Conservation (phyloP, 208 protist species). For the Naegleria lovaniensis region DNA sequence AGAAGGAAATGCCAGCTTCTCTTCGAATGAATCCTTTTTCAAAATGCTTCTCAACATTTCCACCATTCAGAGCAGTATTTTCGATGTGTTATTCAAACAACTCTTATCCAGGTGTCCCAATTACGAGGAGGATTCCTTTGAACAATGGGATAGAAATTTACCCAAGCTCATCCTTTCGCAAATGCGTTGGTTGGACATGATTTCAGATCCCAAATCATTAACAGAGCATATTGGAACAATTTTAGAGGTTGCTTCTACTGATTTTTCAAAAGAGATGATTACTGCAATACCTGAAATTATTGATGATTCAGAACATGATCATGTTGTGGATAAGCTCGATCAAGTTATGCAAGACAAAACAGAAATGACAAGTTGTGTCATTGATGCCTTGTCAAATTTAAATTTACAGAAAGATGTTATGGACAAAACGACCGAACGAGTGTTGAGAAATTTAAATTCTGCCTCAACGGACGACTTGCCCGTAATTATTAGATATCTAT, state of each 20-base stretch:
- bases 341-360: background rate
- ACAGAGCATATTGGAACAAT: background rate
- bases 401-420: slow-evolving; percentile 1
- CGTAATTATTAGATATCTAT: background rate
- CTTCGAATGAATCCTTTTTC: slow-evolving; percentile 19
- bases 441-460: background rate
- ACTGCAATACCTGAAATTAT: slow-evolving; percentile 17
- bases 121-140: background rate
- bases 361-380: background rate
- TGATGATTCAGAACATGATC: slow-evolving; percentile 14
- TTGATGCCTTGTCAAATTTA: slow-evolving; percentile 22
- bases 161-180: slow-evolving; percentile 20
- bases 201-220: background rate
- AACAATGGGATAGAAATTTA: background rate
- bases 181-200: background rate
- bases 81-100: background rate
- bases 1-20: background rate
- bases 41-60: background rate
- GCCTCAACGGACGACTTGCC: background rate
- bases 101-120: background rate
- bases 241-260: background rate
- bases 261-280: slow-evolving; percentile 22
- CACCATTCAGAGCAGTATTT: background rate
- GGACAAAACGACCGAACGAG: background rate
- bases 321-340: background rate